Percentiles rank a stretch among this genome's conserved stretches.
phyloP scores from a whole-genome alignment of 2,329 filamentous ascomycete genomes.

The Sporothrix variecibatus region DNA sequence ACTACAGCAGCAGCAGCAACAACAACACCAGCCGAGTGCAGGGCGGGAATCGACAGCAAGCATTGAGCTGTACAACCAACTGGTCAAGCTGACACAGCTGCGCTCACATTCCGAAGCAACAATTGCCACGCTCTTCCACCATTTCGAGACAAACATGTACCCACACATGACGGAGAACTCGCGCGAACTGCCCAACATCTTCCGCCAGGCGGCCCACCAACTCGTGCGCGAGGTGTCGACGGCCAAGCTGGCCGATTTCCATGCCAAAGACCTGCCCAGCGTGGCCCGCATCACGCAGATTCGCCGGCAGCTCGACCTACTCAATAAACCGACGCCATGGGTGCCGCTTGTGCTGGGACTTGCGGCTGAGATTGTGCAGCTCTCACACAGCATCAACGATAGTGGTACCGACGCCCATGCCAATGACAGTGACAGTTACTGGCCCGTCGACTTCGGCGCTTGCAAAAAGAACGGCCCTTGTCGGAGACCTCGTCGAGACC shows the following conservation, averaged over 20 bases:
- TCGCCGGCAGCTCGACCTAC: slow-evolving; percentile 40
- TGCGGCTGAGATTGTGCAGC: slow-evolving; percentile 36
- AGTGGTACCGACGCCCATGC: not conserved
- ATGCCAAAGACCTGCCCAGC: slow-evolving; percentile 39
- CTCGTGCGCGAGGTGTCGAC: slow-evolving; percentile 39
- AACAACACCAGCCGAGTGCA: not conserved
- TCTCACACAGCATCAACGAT: not conserved
- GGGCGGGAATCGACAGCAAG: slow-evolving; percentile 22
- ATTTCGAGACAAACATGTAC: slow-evolving; percentile 39
- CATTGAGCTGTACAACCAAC: slow-evolving; percentile 36
- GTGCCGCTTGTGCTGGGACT: slow-evolving; percentile 39
- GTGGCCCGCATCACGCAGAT: slow-evolving; percentile 44
- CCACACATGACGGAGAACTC: slow-evolving; percentile 36
- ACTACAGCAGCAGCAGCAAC: not conserved
- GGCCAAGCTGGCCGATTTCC: slow-evolving; percentile 40
- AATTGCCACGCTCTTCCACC: slow-evolving; percentile 35
- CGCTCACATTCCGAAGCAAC: slow-evolving; percentile 31
- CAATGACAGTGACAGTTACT: not conserved
- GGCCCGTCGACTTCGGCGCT: not conserved
- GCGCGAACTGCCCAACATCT: slow-evolving; percentile 37
- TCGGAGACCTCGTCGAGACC: slow-evolving; percentile 44
- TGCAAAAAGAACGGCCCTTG: slow-evolving; percentile 32
- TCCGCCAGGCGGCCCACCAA: slow-evolving; percentile 35
- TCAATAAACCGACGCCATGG: slow-evolving; percentile 41
- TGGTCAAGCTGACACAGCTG: slow-evolving; percentile 37